phyloP scores from a whole-genome alignment of 768 basidiomycete genomes.

The Boletus rubescentipes region DNA sequence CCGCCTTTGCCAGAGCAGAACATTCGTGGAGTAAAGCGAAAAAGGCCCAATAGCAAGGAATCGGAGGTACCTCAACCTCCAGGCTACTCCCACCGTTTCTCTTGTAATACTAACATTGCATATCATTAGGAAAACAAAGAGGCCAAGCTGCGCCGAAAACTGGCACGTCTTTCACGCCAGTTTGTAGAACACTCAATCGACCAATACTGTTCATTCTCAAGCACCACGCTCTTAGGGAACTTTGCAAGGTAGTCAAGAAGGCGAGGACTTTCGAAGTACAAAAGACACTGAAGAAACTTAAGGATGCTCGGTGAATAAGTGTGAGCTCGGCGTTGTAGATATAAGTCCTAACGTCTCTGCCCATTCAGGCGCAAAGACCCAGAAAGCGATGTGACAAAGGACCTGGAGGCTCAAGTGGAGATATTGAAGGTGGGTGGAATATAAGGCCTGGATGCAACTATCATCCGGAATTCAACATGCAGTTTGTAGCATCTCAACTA shows the following conservation, averaged over 20 bases:
- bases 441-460: neutral
- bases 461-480: neutral
- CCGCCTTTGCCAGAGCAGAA: neutral
- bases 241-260: constrained; percentile 76
- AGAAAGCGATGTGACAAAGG: constrained; percentile 39
- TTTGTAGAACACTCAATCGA: constrained; percentile 5
- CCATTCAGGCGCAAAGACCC: constrained; percentile 37
- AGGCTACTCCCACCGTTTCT: neutral
- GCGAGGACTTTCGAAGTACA: constrained; percentile 79
- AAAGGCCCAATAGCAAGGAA: constrained; percentile 41
- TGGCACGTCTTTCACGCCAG: constrained; percentile 42
- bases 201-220: constrained; percentile 33
- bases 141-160: constrained; percentile 49
- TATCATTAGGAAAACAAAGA: constrained; percentile 39
- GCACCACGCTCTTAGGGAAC: constrained; percentile 75
- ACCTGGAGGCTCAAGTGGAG: constrained; percentile 60
- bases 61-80: constrained; percentile 13
- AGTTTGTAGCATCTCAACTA: constrained; percentile 51
- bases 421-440: constrained; percentile 58
- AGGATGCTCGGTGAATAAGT: constrained; percentile 56
- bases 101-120: constrained; percentile 1
- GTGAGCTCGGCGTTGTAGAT: neutral
- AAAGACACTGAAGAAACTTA: constrained; percentile 80
- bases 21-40: constrained; percentile 43
- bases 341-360: neutral